phyloP scores from a whole-genome alignment of 495 filamentous ascomycete genomes.

The Neurospora sp. region DNA sequence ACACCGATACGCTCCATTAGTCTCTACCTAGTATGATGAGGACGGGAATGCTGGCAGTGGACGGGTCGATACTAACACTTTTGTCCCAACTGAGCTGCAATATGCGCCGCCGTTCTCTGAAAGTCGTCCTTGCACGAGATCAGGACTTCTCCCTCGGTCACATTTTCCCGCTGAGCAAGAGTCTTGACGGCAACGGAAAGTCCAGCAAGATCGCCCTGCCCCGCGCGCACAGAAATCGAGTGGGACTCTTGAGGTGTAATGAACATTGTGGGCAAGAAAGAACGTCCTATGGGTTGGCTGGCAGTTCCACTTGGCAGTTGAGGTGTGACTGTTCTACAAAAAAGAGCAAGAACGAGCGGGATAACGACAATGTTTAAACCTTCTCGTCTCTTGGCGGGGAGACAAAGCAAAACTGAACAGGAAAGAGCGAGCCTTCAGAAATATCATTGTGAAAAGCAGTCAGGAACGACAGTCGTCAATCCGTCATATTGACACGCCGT shows the following conservation, averaged over 20 bases:
- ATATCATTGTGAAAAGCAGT: neutral
- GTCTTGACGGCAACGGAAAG: conserved; percentile 6
- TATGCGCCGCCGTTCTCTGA: conserved; percentile 22
- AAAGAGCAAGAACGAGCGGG: neutral
- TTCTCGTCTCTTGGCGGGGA: neutral
- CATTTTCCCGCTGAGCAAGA: conserved; percentile 14
- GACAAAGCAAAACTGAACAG: neutral
- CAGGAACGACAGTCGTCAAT: neutral
- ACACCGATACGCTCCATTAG: neutral
- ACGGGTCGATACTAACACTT: neutral
- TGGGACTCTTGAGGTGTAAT: conserved; percentile 16
- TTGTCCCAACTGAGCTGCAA: conserved; percentile 19
- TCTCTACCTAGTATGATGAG: neutral
- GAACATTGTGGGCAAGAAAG: conserved; percentile 8
- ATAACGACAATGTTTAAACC: neutral
- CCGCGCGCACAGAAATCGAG: conserved; percentile 15
- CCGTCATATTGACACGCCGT: neutral
- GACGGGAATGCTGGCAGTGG: too few species aligned
- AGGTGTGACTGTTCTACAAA: neutral
- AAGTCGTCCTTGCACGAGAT: conserved; percentile 21
- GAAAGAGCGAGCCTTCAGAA: neutral
- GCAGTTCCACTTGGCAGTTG: neutral
- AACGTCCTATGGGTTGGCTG: neutral
- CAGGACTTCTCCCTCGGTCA: conserved; percentile 11
- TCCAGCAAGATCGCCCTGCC: conserved; percentile 14